Conservation (phyloP, 2,329 filamentous ascomycete species). For the Colletotrichum cereale region DNA sequence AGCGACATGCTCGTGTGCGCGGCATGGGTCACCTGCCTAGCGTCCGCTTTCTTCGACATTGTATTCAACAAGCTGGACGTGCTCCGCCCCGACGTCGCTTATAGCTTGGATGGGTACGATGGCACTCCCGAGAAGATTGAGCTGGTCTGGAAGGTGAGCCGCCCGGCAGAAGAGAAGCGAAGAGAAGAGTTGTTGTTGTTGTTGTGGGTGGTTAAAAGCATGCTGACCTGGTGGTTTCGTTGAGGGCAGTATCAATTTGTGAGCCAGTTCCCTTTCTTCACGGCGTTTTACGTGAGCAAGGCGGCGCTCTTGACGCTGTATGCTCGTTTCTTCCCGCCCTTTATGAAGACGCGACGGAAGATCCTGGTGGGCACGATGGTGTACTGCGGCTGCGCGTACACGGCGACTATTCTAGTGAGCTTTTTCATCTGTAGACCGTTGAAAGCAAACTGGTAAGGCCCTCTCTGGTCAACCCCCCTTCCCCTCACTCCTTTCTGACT, state of each 20-base stretch:
- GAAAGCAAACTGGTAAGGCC: conserved; percentile 2
- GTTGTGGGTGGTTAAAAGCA: rapidly evolving
- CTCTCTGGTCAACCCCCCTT: neutral
- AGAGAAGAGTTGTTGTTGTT: neutral
- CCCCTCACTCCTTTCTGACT: neutral
- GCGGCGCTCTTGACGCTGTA: conserved; percentile 6
- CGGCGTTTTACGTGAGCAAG: conserved; percentile 14
- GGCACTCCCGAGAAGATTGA: neutral
- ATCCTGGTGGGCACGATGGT: neutral
- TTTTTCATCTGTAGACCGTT: conserved; percentile 1
- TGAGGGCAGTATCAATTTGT: conserved; percentile 1
- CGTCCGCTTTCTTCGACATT: conserved; percentile 2
- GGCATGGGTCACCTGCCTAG: neutral
- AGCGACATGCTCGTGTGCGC: conserved; percentile 1
- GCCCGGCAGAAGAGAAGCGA: neutral
- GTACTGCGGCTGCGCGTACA: neutral
- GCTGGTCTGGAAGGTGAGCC: conserved; percentile 9
- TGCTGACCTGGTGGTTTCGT: no score
- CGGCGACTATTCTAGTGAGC: neutral
- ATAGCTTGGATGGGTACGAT: neutral
- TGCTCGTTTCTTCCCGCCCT: neutral
- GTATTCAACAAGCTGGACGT: neutral
- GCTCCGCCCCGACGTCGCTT: neutral
- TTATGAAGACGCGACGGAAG: conserved; percentile 4
- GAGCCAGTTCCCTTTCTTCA: neutral